A percentile compares a stretch with the other conserved stretches of the same genome.
Evolutionary conservation across 768 basidiomycete genomes (phyloP).

Genomic region (Xerocomellus chrysenteron): DNA sequence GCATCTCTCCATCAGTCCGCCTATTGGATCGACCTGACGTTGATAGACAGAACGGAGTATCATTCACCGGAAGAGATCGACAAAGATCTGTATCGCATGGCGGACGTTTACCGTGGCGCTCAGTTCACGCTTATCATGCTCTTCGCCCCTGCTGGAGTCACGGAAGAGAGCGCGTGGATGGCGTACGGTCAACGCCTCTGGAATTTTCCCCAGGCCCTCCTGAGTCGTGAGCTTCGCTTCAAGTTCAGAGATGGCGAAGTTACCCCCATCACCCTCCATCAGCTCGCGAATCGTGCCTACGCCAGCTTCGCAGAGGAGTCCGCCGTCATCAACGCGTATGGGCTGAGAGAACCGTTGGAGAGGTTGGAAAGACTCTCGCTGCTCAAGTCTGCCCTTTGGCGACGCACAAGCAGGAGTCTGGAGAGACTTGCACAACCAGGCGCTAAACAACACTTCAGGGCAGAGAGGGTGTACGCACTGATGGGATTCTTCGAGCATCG

Average conservation of each 20-base stretch:
- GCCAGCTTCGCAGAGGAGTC: constrained; percentile 13
- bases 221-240: constrained; percentile 22
- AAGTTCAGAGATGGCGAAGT: constrained; percentile 13
- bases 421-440: not conserved
- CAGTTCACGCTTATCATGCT: constrained; percentile 27
- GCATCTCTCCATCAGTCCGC: constrained; percentile 10
- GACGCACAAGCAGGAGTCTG: constrained; percentile 6
- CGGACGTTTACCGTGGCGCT: constrained; percentile 21
- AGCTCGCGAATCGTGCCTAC: constrained; percentile 26
- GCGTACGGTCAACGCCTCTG: constrained; percentile 24
- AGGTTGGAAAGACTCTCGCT: constrained; percentile 21
- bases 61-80: constrained; percentile 1
- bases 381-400: constrained; percentile 27
- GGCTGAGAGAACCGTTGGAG: constrained; percentile 20
- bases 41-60: not conserved
- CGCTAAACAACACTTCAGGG: not conserved
- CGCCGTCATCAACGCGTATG: constrained; percentile 22
- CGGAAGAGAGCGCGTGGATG: constrained; percentile 12
- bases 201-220: constrained; percentile 23
- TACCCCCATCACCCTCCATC: constrained; percentile 18
- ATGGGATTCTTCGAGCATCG: constrained; percentile 30
- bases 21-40: constrained; percentile 24
- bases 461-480: constrained; percentile 27
- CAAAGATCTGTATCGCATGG: constrained; percentile 25
- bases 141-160: not conserved